Percentiles rank a stretch among this genome's conserved stretches.
Conservation (phyloP, 768 basidiomycete species). For the Agaricus sinodeliciosus region DNA sequence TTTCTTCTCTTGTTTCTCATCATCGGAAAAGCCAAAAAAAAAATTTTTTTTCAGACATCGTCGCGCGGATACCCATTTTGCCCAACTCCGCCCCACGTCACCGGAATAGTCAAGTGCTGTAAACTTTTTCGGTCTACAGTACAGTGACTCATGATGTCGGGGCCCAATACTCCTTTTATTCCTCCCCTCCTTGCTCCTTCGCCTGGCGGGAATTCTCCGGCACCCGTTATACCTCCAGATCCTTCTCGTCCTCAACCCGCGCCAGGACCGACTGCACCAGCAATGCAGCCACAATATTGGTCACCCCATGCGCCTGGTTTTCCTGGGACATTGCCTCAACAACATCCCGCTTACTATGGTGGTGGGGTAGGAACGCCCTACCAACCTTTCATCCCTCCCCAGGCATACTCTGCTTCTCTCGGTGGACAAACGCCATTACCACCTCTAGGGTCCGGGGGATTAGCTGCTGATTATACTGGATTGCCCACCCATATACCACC, state of each 20-base stretch:
- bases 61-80: no score
- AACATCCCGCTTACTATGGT: neutral
- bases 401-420: neutral
- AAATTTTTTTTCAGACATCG: no score
- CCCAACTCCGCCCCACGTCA: no score
- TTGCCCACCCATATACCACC: neutral
- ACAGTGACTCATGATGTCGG: constrained; percentile 1
- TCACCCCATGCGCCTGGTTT: neutral
- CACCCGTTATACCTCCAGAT: constrained; percentile 1
- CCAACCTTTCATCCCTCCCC: neutral
- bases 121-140: no score
- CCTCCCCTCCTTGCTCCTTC: constrained; percentile 11
- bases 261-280: constrained; percentile 2
- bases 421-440: constrained; percentile 1
- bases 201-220: constrained; percentile 4
- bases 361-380: neutral
- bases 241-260: constrained; percentile 2
- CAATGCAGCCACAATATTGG: neutral
- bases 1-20: no score
- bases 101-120: no score
- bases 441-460: neutral
- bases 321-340: neutral
- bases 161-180: constrained; percentile 12
- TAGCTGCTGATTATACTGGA: constrained; percentile 9
- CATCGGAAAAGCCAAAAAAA: no score